phyloP scores from a whole-genome alignment of 805 yeast species.

The Kluyveromyces dobzhanskii region DNA sequence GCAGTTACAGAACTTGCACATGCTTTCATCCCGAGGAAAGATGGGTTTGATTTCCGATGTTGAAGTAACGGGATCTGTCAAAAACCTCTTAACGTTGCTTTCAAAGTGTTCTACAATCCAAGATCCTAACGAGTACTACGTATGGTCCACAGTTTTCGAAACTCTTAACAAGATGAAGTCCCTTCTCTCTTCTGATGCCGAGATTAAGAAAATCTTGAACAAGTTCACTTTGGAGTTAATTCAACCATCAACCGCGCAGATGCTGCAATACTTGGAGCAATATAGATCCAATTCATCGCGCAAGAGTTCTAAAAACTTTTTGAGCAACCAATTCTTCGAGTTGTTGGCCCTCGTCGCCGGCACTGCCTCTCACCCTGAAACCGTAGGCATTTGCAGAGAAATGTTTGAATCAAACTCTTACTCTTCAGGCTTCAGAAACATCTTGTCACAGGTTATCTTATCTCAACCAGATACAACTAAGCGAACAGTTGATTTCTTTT shows the following conservation, averaged over 20 bases:
- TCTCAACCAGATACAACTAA: conserved; percentile 29
- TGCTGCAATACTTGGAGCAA: conserved; percentile 30
- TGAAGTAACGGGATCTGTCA: conserved; percentile 38
- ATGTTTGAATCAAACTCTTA: conserved; percentile 5
- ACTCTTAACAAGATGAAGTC: conserved; percentile 7
- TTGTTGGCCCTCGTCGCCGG: conserved; percentile 9
- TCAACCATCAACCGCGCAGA: conserved; percentile 40
- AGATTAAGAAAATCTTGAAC: conserved; percentile 16
- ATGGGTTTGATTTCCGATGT: conserved; percentile 51
- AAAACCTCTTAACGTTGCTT: conserved; percentile 25
- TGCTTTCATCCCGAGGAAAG: conserved; percentile 39
- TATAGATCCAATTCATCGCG: conserved; percentile 20
- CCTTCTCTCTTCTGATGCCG: conserved; percentile 18
- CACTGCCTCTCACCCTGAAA: conserved; percentile 7
- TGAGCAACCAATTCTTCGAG: conserved; percentile 27
- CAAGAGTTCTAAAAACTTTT: conserved; percentile 15
- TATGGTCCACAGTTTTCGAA: conserved; percentile 35
- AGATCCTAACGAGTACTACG: conserved; percentile 20
- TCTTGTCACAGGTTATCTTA: conserved; percentile 37
- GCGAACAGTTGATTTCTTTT: conserved; percentile 29
- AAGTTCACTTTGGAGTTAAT: conserved; percentile 28
- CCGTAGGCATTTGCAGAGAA: conserved; percentile 5
- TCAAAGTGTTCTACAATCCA: conserved; percentile 4
- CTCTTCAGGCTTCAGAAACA: conserved; percentile 17
- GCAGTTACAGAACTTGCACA: conserved; percentile 32